Evolutionary conservation across 2,329 filamentous ascomycete species (phyloP), one percentile per base, ranked within the genome.

Genomic region (Teratosphaeria epicoccoides): DNA sequence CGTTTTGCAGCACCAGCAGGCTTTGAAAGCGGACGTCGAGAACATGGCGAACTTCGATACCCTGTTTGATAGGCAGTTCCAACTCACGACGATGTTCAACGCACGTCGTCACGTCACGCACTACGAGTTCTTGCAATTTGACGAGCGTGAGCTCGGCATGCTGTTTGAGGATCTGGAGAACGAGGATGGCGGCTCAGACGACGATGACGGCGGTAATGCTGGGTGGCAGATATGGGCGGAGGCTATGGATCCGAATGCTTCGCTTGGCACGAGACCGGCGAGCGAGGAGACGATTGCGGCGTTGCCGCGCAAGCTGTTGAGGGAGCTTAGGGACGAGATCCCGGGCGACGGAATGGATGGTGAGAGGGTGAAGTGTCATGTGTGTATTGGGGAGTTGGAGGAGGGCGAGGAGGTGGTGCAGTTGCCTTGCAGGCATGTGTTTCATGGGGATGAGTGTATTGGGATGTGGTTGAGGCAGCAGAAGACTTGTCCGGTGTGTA

Each of bases 61-160:
- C 33, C 14, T 40, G 33, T 40, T 40, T 2, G 33, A 40, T 4
- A 40, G 33, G 20, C 14, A 40, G 10, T 40, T 40, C 33, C 33
- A 40, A 17, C 33, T 40, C 2, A 40, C 33, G 23, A 20, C 33
- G 11, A 37, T 37, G 33, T 50, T 51, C 43, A 49, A 46, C 26
- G 12, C 47, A 20, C 51, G 49, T 46, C 53, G 50, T 25, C 7
- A 46, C 14, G 29, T 47, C 12, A 47, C 58, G 54, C 55, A 22
- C 59, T 37, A 62, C 44, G n/a, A 40, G 4, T 59, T 59, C 54
- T 29, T 46, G 14, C 61, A 65, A 23, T 60, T 61, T 43, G 61
- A 65, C 40, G 61, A 63, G 59, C 57, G 61, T 11, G 52, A 60
- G 48, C 63, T 61, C 59, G 61, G 59, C 9, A 46, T 53, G 12